These are phyloP conservation scores for Linnemannia hyalina DNA, from an alignment of 192 early-diverging fungal genomes.

Conservation along the genomic window DNA sequence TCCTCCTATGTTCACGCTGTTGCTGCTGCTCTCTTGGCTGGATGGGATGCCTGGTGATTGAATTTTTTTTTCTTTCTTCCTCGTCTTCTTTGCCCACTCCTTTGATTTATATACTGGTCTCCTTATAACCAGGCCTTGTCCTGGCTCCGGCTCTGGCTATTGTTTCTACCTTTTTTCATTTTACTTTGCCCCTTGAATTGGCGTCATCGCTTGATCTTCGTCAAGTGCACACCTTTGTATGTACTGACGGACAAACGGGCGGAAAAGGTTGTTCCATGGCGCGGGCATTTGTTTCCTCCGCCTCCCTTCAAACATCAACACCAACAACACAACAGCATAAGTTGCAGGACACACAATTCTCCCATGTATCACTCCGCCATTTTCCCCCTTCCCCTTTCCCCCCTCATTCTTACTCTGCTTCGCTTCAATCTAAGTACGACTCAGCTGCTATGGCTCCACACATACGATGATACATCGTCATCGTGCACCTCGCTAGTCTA, in stretches of 20 bases:
- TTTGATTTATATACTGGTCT: background rate
- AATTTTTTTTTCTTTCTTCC: background rate
- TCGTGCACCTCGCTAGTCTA: background rate
- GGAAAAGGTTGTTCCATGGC: background rate
- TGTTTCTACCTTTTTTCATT: background rate
- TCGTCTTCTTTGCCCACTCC: background rate
- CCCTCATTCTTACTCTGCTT: background rate
- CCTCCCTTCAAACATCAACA: no score
- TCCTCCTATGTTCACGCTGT: background rate
- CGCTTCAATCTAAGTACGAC: background rate
- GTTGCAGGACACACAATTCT: background rate
- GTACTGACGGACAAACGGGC: background rate
- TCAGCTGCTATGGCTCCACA: background rate
- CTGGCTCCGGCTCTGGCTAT: background rate
- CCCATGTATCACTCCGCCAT: slow-evolving; percentile 1
- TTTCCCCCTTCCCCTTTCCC: background rate
- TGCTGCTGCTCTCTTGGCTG: background rate
- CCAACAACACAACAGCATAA: background rate
- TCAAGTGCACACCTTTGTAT: background rate
- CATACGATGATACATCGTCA: slow-evolving; percentile 3
- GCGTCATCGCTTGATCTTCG: slow-evolving; percentile 17
- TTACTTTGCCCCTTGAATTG: slow-evolving; percentile 4
- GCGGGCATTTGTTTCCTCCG: background rate
- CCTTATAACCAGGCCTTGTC: background rate
- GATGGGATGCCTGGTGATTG: no score